Base-by-base conservation (phyloP, 805 yeast genomes). In the Teunomyces barrocoloradensis region DNA sequence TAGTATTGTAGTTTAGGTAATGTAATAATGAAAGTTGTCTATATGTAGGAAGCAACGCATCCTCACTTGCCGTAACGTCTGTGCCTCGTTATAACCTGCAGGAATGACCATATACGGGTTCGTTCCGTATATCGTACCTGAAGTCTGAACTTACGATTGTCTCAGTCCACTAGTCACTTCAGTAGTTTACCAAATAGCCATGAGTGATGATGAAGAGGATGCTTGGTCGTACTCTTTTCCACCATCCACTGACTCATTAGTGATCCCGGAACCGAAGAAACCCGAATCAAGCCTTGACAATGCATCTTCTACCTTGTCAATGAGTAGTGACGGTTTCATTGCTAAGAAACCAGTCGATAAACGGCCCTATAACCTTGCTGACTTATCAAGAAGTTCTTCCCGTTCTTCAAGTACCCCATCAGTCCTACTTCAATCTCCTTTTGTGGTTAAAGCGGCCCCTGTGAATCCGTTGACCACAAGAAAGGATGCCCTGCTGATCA, bases 181-280 rank as follows among this genome's bases (percentile, higher is more conserved):
- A 30, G 10, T 30, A 30, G 13, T 30, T 35, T 17, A n/a, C 7
- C 17, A 10, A 12, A 12, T 3, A 35, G 25, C 27, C 40, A 36
- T 36, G 40, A 36, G 28, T 21, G 40, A 36, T 25, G 73, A 68
- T 29, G 71, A 68, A 17, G 75, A 68, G 21, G 75, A 71, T 50
- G 69, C 68, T 17, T 71, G 76, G 75, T 58, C 69, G 12, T 69
- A 69, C 52, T 66, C 73, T 10, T 66, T 67, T 42, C 74, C 73
- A 6, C 63, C 71, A 1, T 68, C 74, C 4, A 50, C 60, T 1
- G 75, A 69, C 7, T 55, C 61, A 9, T 54, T 68, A 6, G 62
- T 64, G 5, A 30, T 61, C 13, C 36, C 39, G 17, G 30, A 39
- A 30, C 42, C 12, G 32, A 18, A n/a, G 21, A 27, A 18, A 20